Evolutionary conservation across 2,329 filamentous ascomycete species (phyloP).

Genomic region (Sporothrix luriei): DNA sequence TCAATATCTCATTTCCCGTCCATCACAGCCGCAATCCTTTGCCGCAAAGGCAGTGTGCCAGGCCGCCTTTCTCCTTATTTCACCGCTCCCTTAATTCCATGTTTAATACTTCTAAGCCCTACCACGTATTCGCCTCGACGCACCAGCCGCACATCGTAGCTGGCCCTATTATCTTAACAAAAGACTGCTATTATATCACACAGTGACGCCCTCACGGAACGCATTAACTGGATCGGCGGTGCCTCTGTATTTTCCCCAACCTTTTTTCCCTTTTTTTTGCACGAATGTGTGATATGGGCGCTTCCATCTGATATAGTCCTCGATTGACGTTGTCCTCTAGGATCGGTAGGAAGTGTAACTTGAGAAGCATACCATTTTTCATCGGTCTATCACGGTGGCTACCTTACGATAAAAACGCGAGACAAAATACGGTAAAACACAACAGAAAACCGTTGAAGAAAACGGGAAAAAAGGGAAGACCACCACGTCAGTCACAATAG

Average conservation of each 20-base stretch:
- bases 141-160: background rate
- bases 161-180: slow-evolving; percentile 9
- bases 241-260: background rate
- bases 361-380: no score
- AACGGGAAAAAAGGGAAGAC: background rate
- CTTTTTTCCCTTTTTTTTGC: no score
- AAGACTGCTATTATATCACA: background rate
- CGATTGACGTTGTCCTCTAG: slow-evolving; percentile 1
- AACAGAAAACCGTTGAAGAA: background rate
- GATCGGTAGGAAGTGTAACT: no score
- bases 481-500: no score
- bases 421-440: background rate
- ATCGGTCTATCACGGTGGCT: no score
- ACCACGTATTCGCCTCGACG: background rate
- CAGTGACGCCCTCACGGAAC: background rate
- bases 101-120: background rate
- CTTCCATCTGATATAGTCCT: slow-evolving; percentile 17
- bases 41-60: slow-evolving; percentile 8
- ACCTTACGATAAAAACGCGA: no score
- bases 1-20: background rate
- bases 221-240: slow-evolving; percentile 14
- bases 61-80: background rate
- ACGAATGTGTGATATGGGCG: background rate
- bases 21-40: background rate
- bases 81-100: slow-evolving; percentile 6